These are phyloP conservation scores for Leccinum disarticulatum DNA, from an alignment of 768 basidiomycete species.

Conservation along the genomic window DNA sequence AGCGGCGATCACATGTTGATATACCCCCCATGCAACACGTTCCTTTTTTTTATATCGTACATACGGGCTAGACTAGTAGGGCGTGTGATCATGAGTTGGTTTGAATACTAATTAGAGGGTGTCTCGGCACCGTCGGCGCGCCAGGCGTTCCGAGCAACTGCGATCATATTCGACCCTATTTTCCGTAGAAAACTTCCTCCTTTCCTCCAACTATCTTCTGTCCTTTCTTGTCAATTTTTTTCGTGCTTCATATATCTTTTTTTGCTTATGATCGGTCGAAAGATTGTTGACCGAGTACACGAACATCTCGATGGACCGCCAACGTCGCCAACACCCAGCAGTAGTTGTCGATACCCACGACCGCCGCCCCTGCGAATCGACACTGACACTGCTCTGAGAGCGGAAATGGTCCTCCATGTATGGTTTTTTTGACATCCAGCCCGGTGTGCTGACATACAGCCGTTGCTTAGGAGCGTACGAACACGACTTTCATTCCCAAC, in stretches of 20 bases:
- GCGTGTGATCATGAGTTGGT: constrained; percentile 2
- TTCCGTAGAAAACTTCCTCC: background rate
- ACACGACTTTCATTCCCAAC: constrained; percentile 10
- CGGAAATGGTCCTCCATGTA: constrained; percentile 14
- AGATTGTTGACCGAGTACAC: constrained; percentile 27
- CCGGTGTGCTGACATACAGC: background rate
- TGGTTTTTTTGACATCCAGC: background rate
- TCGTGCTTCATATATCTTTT: constrained; percentile 9
- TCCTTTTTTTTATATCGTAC: constrained; percentile 3
- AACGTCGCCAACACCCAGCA: background rate
- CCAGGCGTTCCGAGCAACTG: background rate
- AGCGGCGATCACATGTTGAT: constrained; percentile 15
- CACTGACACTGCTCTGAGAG: constrained; percentile 10
- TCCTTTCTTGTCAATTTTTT: constrained; percentile 18
- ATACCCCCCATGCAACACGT: constrained; percentile 4
- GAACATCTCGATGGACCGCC: constrained; percentile 16
- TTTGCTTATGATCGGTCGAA: constrained; percentile 29
- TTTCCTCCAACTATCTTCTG: constrained; percentile 18
- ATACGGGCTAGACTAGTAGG: background rate
- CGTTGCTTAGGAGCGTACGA: constrained; percentile 24
- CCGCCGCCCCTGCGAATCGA: constrained; percentile 18
- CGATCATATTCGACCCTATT: background rate
- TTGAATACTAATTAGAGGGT: background rate
- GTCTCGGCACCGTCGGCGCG: background rate
- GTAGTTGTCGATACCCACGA: constrained; percentile 2